Conservation (phyloP, 164 flowering plant species). For the Cinnamomum micranthum region DNA sequence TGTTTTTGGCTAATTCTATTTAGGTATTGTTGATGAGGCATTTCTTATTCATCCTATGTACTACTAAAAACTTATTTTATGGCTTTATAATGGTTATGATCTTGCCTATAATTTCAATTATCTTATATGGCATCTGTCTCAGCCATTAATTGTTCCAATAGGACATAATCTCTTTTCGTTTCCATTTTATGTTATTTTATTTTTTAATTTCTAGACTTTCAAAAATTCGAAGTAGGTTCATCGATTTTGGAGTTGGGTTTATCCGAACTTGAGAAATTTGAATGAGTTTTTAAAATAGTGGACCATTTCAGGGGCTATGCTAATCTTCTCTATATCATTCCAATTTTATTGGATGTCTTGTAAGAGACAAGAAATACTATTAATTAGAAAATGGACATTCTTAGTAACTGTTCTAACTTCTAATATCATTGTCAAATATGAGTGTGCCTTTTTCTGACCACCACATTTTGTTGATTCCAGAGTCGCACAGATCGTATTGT, state of each 20-base stretch:
- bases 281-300: too few relatives aligned
- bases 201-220: too few relatives aligned
- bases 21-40: background rate
- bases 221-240: background rate
- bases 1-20: background rate
- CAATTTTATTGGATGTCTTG: too few relatives aligned
- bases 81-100: too few relatives aligned
- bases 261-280: background rate
- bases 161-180: background rate
- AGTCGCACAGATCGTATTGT: conserved; percentile 80
- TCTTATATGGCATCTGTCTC: background rate
- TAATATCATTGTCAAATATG: background rate
- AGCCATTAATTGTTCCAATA: background rate
- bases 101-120: background rate
- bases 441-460: conserved; percentile 1
- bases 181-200: background rate
- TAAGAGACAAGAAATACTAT: background rate
- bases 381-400: background rate
- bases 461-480: conserved; percentile 28
- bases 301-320: too few relatives aligned
- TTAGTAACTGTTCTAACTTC: background rate
- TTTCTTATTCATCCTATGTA: too few relatives aligned
- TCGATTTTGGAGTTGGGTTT: background rate
- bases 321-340: too few relatives aligned
- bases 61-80: too few relatives aligned